Percentiles rank a stretch among this genome's conserved stretches.
Evolutionary conservation across 2,329 filamentous ascomycete species (phyloP).

Genomic region (Aspergillus amoenus): DNA sequence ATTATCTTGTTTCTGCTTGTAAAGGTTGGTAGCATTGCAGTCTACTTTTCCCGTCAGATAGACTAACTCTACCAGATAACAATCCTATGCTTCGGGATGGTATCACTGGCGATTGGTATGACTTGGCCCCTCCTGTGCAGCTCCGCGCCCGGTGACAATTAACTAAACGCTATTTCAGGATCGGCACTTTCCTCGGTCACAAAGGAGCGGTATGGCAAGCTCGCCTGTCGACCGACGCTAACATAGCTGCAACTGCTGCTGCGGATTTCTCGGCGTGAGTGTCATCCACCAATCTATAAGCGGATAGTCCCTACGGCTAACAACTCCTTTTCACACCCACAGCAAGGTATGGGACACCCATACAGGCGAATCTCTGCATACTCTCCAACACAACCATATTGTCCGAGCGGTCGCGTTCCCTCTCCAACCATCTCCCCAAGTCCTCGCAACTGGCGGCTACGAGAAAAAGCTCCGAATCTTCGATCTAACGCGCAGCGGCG

Average conservation of each 20-base stretch:
- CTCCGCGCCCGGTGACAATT: neutral
- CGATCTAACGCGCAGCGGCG: conserved; percentile 66
- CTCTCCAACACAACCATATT: conserved; percentile 89
- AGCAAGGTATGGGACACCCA: conserved; percentile 98
- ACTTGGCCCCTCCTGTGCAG: neutral
- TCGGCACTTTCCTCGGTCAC: conserved; percentile 96
- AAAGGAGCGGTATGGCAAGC: conserved; percentile 98
- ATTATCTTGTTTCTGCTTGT: conserved; percentile 91
- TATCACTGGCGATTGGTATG: conserved; percentile 86
- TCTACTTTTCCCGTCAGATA: neutral
- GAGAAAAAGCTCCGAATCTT: conserved; percentile 97
- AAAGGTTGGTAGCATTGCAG: conserved; percentile 59
- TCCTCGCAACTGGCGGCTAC: conserved; percentile 88
- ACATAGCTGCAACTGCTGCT: conserved; percentile 85
- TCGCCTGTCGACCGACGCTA: conserved; percentile 81
- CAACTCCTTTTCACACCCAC: neutral
- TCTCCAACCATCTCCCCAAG: conserved; percentile 70
- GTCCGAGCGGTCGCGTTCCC: conserved; percentile 91
- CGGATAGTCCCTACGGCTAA: neutral
- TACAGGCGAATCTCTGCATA: conserved; percentile 83
- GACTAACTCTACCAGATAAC: conserved; percentile 63
- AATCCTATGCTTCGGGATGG: conserved; percentile 98
- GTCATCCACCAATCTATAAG: neutral
- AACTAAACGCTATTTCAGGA: conserved; percentile 52
- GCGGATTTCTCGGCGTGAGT: conserved; percentile 92